Conservation (phyloP, 768 basidiomycete species). For the Mycena capillaripes region DNA sequence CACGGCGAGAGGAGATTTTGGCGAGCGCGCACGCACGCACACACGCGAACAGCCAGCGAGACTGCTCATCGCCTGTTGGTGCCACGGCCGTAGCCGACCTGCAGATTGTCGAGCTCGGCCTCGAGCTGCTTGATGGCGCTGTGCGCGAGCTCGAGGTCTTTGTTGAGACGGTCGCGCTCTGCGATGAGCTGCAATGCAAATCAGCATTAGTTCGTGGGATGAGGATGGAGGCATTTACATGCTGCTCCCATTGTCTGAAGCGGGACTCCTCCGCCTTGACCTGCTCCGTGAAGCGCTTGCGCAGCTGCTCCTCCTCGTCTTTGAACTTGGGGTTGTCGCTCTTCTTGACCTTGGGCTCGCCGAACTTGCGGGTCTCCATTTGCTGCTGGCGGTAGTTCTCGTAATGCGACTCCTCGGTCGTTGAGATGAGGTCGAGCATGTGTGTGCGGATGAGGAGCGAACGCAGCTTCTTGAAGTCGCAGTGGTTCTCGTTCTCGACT, state of each 20-base stretch:
- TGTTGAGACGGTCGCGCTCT: slow-evolving; percentile 98
- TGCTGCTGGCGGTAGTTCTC: slow-evolving; percentile 98
- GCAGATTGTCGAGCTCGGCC: slow-evolving; percentile 90
- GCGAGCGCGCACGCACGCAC: too few species aligned
- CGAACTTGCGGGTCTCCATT: slow-evolving; percentile 99
- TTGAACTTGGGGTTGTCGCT: slow-evolving; percentile 99
- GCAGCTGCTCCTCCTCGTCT: slow-evolving; percentile 97
- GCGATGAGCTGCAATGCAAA: slow-evolving; percentile 83
- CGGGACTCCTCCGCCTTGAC: slow-evolving; percentile 98
- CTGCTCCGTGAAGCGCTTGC: slow-evolving; percentile 99
- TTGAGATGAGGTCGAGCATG: slow-evolving; percentile 98
- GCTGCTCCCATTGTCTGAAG: slow-evolving; percentile 99
- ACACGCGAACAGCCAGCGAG: background rate
- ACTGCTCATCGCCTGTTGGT: slow-evolving; percentile 70
- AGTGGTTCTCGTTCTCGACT: slow-evolving; percentile 99
- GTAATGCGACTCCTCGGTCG: slow-evolving; percentile 96
- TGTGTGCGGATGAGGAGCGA: slow-evolving; percentile 96
- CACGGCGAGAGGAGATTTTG: background rate
- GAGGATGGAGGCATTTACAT: slow-evolving; percentile 67
- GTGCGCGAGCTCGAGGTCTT: slow-evolving; percentile 95
- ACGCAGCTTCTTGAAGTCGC: slow-evolving; percentile 98
- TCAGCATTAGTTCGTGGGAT: slow-evolving; percentile 36
- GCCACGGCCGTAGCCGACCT: slow-evolving; percentile 87
- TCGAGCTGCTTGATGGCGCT: slow-evolving; percentile 93
- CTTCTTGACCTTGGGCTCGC: slow-evolving; percentile 98